phyloP scores from a whole-genome alignment of 257 asterid genomes.

The Rauvolfia tetraphylla region DNA sequence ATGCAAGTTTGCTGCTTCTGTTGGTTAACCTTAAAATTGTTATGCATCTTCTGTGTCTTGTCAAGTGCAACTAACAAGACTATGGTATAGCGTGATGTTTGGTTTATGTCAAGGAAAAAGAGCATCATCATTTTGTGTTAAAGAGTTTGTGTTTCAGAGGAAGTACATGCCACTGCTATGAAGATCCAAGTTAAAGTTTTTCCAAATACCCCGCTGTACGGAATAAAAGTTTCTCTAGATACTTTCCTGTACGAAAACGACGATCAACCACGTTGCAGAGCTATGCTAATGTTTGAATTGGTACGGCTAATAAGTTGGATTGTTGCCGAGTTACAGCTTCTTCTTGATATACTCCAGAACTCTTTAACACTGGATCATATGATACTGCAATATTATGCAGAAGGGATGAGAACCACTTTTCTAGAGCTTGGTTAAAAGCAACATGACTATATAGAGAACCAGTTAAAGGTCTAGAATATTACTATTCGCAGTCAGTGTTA shows the following conservation, averaged over 20 bases:
- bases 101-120: background rate
- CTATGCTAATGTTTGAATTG: background rate
- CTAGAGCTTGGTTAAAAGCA: background rate
- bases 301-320: background rate
- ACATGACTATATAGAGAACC: background rate
- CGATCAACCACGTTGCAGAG: background rate
- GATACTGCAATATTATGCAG: constrained; percentile 13
- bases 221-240: no score
- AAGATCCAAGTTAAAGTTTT: no score
- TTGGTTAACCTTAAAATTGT: background rate
- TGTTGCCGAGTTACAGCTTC: background rate
- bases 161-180: background rate
- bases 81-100: no score
- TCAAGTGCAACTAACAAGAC: background rate
- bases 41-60: background rate
- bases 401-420: background rate
- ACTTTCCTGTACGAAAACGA: background rate
- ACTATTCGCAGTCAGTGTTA: constrained; percentile 82
- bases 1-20: background rate
- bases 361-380: background rate
- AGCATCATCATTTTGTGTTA: background rate
- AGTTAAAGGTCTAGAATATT: constrained; percentile 5
- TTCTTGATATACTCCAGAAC: background rate
- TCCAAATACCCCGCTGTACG: no score
- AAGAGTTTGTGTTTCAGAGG: background rate